phyloP scores from a whole-genome alignment of 257 asterid genomes.

The Solanum pimpinellifolium region DNA sequence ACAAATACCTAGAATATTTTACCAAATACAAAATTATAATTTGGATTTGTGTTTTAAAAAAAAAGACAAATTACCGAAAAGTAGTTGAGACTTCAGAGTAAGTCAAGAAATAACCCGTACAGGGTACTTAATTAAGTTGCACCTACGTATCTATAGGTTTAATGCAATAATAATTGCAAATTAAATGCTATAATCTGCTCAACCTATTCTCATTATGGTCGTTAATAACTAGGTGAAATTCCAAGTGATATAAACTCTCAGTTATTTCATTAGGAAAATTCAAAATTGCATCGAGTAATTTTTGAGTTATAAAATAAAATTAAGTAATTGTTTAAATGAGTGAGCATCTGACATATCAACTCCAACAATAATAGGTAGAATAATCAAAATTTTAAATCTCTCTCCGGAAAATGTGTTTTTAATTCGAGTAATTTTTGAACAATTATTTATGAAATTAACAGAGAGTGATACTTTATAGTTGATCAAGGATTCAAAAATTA shows the following conservation, averaged over 20 bases:
- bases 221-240: background rate
- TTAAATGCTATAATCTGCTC: background rate
- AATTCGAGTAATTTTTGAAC: background rate
- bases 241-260: too few species aligned
- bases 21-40: too few species aligned
- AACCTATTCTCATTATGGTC: background rate
- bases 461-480: background rate
- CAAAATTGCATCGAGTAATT: too few species aligned
- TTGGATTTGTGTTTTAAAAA: too few species aligned
- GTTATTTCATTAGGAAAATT: too few species aligned
- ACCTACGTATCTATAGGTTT: background rate
- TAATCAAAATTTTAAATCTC: background rate
- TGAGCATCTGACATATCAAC: background rate
- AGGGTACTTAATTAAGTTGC: background rate
- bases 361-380: background rate
- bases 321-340: accelerated
- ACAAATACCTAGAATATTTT: background rate
- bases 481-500: background rate
- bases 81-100: background rate
- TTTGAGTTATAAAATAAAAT: too few species aligned
- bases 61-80: background rate
- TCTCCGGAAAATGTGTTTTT: background rate
- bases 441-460: background rate
- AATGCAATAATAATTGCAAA: background rate
- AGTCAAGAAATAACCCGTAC: background rate